phyloP scores from a whole-genome alignment of 169 alveolate genomes.

The Ichthyophthirius multifiliis region DNA sequence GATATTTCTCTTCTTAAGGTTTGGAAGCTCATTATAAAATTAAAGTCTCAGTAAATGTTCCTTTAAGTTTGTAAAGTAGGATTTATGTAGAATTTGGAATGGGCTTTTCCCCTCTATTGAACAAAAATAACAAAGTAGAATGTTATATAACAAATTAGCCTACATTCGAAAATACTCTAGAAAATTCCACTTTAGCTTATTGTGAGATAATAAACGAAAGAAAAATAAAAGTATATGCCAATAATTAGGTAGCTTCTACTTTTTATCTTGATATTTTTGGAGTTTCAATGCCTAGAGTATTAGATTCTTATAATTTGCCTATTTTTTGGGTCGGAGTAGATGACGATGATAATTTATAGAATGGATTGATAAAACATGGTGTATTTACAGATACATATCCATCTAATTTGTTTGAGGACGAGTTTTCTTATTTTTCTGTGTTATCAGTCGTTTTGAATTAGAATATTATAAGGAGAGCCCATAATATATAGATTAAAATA shows the following conservation, averaged over 20 bases:
- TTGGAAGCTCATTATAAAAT: slow-evolving; percentile 1
- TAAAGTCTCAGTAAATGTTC: neutral
- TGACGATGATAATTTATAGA: neutral
- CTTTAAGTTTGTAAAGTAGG: neutral
- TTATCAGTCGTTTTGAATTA: neutral
- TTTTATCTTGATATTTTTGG: neutral
- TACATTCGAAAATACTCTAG: neutral
- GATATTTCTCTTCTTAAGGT: neutral
- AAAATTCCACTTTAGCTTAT: neutral
- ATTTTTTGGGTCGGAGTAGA: neutral
- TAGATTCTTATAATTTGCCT: neutral
- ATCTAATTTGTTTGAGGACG: neutral
- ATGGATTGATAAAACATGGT: neutral
- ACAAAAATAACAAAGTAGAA: neutral
- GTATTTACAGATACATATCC: neutral
- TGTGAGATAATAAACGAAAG: neutral
- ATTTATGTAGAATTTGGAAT: neutral
- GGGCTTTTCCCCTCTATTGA: neutral
- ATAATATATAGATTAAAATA: neutral
- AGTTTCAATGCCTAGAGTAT: neutral
- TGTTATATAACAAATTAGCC: neutral
- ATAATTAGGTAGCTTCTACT: neutral
- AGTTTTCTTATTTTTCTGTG: neutral
- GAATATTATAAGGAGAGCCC: neutral
- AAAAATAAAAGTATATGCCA: neutral